phyloP scores from a whole-genome alignment of 352 stramenopile genomes.

The Phytophthora lateralis region DNA sequence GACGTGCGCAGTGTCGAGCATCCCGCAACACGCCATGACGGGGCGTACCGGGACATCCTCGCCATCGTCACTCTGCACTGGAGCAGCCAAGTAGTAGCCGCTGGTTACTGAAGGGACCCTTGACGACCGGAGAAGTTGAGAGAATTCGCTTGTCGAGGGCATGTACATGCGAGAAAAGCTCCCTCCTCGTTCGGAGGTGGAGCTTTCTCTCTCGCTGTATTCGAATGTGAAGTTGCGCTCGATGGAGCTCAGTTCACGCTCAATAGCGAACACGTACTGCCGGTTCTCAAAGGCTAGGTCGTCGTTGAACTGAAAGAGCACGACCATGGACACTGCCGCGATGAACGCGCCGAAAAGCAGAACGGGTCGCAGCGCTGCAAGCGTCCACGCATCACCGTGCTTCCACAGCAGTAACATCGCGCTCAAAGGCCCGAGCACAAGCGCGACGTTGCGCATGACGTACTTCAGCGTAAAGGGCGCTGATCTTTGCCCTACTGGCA shows the following conservation, averaged over 20 bases:
- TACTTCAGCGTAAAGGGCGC: conserved; percentile 82
- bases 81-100: conserved; percentile 19
- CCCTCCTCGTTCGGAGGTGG: conserved; percentile 4
- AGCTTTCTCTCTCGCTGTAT: conserved; percentile 40
- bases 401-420: conserved; percentile 72
- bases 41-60: conserved; percentile 11
- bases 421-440: conserved; percentile 58
- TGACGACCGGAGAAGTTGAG: conserved; percentile 30
- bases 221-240: conserved; percentile 67
- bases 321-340: conserved; percentile 55
- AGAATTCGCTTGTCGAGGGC: conserved; percentile 38
- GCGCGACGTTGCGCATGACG: conserved; percentile 56
- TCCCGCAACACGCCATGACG: conserved; percentile 30
- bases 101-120: conserved; percentile 12
- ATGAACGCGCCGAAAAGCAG: conserved; percentile 72
- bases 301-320: conserved; percentile 84
- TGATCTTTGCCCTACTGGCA: conserved; percentile 67
- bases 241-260: conserved; percentile 70
- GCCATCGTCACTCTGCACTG: conserved; percentile 12
- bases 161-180: conserved; percentile 10
- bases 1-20: conserved; percentile 51
- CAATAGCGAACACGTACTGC: conserved; percentile 52
- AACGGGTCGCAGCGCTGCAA: conserved; percentile 62
- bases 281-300: conserved; percentile 77
- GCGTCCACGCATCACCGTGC: conserved; percentile 80